Evolutionary conservation across 495 filamentous ascomycete genomes (phyloP).

Genomic region (Talaromyces borbonicus): DNA sequence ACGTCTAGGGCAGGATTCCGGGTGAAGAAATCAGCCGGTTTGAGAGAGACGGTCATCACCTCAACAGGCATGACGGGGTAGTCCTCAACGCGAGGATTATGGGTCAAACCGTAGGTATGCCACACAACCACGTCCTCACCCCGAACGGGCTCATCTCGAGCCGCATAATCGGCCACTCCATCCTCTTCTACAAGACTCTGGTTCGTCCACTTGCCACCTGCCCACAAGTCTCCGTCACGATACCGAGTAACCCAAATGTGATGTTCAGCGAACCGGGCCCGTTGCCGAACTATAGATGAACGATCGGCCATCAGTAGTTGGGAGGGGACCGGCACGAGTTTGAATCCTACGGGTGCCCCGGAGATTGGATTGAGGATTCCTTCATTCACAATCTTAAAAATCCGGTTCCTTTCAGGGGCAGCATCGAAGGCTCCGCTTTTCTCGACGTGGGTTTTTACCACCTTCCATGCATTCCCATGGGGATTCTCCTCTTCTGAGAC

Average conservation of each 20-base stretch:
- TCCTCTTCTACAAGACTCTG: conserved; percentile 43
- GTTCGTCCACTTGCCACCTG: conserved; percentile 70
- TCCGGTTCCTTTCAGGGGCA: conserved; percentile 44
- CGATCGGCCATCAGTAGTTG: conserved; percentile 65
- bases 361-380: conserved; percentile 51
- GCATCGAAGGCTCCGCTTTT: conserved; percentile 51
- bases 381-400: conserved; percentile 62
- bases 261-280: conserved; percentile 65
- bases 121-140: conserved; percentile 12
- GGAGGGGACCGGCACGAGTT: conserved; percentile 54
- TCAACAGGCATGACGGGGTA: conserved; percentile 43
- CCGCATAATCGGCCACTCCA: conserved; percentile 35
- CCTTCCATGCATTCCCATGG: conserved; percentile 57
- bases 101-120: conserved; percentile 39
- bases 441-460: conserved; percentile 42
- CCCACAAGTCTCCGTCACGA: conserved; percentile 60
- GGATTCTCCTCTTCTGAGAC: conserved; percentile 53
- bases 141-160: conserved; percentile 30
- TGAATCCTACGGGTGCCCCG: conserved; percentile 59
- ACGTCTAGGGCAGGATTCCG: conserved; percentile 49
- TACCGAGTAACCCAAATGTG: conserved; percentile 65
- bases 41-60: conserved; percentile 50
- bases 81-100: conserved; percentile 38
- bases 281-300: conserved; percentile 53
- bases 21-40: conserved; percentile 66